These are phyloP conservation scores for Colletotrichum liriopes DNA, from an alignment of 2,329 filamentous ascomycete genomes.

Conservation along the genomic window DNA sequence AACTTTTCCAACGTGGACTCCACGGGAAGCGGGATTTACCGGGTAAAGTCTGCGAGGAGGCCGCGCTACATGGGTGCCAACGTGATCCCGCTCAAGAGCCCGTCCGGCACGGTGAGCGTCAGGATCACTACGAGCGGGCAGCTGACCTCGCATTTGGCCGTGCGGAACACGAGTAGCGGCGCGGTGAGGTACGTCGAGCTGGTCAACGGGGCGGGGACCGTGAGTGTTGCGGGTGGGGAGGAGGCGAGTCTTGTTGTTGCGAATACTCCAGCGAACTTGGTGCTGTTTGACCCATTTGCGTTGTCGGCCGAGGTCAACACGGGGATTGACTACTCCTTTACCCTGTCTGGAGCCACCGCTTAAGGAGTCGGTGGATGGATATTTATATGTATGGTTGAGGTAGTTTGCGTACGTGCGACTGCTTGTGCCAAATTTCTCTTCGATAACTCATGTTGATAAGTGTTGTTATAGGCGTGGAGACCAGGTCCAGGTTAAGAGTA, in stretches of 20 bases:
- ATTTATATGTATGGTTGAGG: background rate
- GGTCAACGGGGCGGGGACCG: conserved; percentile 52
- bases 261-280: conserved; percentile 61
- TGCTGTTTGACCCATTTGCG: conserved; percentile 61
- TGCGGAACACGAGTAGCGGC: conserved; percentile 48
- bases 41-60: conserved; percentile 57
- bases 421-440: background rate
- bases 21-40: conserved; percentile 52
- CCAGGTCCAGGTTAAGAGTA: too few species aligned
- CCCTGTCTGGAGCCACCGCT: conserved; percentile 50
- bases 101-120: conserved; percentile 50
- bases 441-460: too few species aligned
- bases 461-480: too few species aligned
- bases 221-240: conserved; percentile 53
- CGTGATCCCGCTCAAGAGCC: conserved; percentile 60
- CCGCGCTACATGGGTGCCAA: conserved; percentile 67
- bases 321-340: conserved; percentile 58
- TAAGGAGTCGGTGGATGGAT: background rate
- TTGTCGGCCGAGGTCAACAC: conserved; percentile 52
- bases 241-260: conserved; percentile 62
- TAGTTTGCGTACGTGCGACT: background rate
- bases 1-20: conserved; percentile 61
- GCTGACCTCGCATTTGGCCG: conserved; percentile 58
- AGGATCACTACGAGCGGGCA: conserved; percentile 53
- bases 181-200: conserved; percentile 56